These are phyloP conservation scores for Hypoxylon crocopeplum DNA, from an alignment of 495 filamentous ascomycete genomes.

Conservation along the genomic window DNA sequence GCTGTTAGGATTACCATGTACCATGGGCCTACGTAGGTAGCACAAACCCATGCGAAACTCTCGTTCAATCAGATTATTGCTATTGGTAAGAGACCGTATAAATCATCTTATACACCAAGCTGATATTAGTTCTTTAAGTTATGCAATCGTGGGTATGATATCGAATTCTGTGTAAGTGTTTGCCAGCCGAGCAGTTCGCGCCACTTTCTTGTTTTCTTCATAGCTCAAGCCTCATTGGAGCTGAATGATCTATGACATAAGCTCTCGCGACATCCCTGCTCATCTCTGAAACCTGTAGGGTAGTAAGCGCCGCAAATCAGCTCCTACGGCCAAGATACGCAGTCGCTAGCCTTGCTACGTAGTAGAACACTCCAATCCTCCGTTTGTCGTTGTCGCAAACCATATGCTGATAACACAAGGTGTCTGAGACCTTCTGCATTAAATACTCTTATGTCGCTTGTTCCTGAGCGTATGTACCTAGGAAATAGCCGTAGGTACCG, in stretches of 20 bases:
- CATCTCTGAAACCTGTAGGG: conserved; percentile 10
- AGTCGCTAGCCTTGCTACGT: too few species aligned
- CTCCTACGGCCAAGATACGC: too few species aligned
- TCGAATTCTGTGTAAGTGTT: too few species aligned
- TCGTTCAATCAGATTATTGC: conserved; percentile 13
- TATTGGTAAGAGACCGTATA: conserved; percentile 12
- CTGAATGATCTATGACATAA: conserved; percentile 33
- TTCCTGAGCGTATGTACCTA: conserved; percentile 19
- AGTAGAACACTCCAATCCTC: too few species aligned
- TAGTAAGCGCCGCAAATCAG: conserved; percentile 24
- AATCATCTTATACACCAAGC: not conserved
- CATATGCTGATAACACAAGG: not conserved
- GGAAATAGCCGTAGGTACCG: conserved; percentile 36
- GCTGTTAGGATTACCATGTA: not conserved
- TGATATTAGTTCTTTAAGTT: not conserved
- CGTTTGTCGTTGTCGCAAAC: not conserved
- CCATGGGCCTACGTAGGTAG: too few species aligned
- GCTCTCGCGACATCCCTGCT: conserved; percentile 11
- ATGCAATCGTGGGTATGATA: too few species aligned
- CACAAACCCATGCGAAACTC: too few species aligned
- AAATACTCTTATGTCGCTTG: not conserved
- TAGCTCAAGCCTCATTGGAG: too few species aligned
- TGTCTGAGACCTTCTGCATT: not conserved
- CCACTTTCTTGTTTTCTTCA: conserved; percentile 10
- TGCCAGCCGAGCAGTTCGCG: conserved; percentile 1